Evolutionary conservation across 225 moss, liverwort and hornwort species (phyloP).

Genomic region (Antitrichia curtipendula): DNA sequence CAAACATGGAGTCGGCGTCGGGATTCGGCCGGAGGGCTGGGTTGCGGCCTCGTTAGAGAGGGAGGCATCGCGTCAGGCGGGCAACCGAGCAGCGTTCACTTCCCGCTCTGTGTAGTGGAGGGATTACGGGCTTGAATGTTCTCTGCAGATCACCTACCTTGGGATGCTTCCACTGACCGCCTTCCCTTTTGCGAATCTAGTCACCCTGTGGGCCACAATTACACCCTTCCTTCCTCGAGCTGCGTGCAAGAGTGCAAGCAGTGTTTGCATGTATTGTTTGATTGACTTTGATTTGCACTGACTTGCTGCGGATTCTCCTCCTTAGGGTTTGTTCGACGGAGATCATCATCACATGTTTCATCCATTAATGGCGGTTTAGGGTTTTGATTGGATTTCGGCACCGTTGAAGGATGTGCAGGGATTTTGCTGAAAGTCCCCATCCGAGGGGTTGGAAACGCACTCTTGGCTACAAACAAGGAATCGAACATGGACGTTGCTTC

Average conservation of each 20-base stretch:
- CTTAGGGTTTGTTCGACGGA: neutral
- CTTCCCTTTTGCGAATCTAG: neutral
- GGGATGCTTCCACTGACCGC: neutral
- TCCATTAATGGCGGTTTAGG: neutral
- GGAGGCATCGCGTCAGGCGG: neutral
- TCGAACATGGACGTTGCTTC: neutral
- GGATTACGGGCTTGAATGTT: constrained; percentile 27
- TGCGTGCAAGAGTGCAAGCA: neutral
- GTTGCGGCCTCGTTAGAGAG: neutral
- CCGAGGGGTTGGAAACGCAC: neutral
- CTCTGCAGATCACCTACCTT: neutral
- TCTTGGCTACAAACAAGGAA: neutral
- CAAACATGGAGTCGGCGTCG: neutral
- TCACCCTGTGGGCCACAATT: no score
- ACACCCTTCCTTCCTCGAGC: no score
- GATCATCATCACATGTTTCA: neutral
- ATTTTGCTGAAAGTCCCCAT: neutral
- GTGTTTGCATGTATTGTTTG: neutral
- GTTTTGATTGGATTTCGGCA: neutral
- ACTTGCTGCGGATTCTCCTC: neutral
- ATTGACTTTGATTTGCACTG: neutral
- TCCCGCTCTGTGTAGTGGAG: constrained; percentile 15
- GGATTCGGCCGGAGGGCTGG: neutral
- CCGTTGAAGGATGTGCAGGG: neutral
- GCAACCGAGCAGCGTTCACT: constrained; percentile 25